Evolutionary conservation across 306 rosid genomes (phyloP).

Genomic region (Trichosanthes truncata): DNA sequence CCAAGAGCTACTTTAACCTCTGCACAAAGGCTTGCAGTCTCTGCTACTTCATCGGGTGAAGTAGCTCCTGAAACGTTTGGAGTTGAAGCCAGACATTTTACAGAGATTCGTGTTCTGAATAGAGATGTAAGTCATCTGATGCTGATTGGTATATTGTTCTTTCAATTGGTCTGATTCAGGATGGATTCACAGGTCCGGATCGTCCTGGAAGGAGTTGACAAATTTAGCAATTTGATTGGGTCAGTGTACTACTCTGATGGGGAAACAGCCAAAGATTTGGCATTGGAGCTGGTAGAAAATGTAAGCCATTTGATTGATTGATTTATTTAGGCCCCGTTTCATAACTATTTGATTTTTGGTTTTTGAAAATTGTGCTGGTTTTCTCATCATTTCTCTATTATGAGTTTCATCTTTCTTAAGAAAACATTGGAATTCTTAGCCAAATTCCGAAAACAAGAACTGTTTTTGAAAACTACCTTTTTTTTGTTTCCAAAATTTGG

Average conservation of each 20-base stretch:
- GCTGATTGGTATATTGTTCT: slow-evolving; percentile 7
- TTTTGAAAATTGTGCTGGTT: too few relatives aligned
- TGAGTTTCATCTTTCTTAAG: too few relatives aligned
- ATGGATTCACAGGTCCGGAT: slow-evolving; percentile 68
- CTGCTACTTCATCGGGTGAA: slow-evolving; percentile 44
- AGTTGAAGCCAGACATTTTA: slow-evolving; percentile 77
- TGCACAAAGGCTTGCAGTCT: slow-evolving; percentile 86
- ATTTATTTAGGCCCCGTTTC: not conserved
- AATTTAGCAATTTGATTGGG: slow-evolving; percentile 92
- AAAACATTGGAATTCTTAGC: too few relatives aligned
- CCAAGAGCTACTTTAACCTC: slow-evolving; percentile 74
- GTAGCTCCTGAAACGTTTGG: slow-evolving; percentile 73
- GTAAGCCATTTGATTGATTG: slow-evolving; percentile 29
- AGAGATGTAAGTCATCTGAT: slow-evolving; percentile 51
- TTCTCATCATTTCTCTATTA: too few relatives aligned
- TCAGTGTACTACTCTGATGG: slow-evolving; percentile 92
- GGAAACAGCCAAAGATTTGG: slow-evolving; percentile 85
- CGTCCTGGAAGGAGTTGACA: slow-evolving; percentile 92
- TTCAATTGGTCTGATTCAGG: slow-evolving; percentile 22
- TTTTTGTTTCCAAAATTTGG: too few relatives aligned
- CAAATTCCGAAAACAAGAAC: too few relatives aligned
- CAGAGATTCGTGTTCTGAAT: slow-evolving; percentile 86
- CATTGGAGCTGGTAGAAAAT: slow-evolving; percentile 84
- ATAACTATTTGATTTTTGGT: too few relatives aligned
- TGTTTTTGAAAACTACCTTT: too few relatives aligned